Percentiles rank a stretch among this genome's conserved stretches.
These are phyloP conservation scores for Apiotrichum gracile DNA, from an alignment of 1,284 basidiomycete species.

Conservation along the genomic window DNA sequence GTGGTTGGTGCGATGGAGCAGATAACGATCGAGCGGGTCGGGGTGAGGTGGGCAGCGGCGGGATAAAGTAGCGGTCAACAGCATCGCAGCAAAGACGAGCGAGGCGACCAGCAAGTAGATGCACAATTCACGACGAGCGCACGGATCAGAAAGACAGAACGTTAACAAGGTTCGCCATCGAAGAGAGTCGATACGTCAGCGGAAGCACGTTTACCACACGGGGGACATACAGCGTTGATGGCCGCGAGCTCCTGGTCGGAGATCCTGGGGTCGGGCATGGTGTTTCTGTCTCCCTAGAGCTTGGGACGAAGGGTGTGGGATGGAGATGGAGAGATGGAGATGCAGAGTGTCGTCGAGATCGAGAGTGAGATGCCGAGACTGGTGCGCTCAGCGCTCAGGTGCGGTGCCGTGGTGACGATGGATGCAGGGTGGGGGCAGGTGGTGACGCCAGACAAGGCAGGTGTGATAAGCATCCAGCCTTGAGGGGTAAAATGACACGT, in stretches of 20 bases:
- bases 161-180: too few species aligned
- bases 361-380: neutral
- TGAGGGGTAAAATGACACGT: neutral
- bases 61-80: neutral
- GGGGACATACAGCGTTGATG: conserved; percentile 43
- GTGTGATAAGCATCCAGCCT: neutral
- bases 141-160: too few species aligned
- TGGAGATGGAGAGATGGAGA: neutral
- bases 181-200: neutral
- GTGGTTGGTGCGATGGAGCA: too few species aligned
- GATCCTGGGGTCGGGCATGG: conserved; percentile 38
- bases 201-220: conserved; percentile 6
- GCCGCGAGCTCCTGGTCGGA: conserved; percentile 50
- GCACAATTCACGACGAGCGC: neutral
- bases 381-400: neutral
- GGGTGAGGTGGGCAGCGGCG: neutral
- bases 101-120: too few species aligned
- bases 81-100: too few species aligned
- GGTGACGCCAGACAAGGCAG: neutral
- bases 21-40: neutral
- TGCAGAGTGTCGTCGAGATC: neutral
- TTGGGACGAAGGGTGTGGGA: neutral
- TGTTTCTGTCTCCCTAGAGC: neutral
- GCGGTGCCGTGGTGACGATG: neutral
- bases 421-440: neutral